These are phyloP conservation scores for Fomitopsis serialis DNA, from an alignment of 768 basidiomycete species.

Conservation along the genomic window DNA sequence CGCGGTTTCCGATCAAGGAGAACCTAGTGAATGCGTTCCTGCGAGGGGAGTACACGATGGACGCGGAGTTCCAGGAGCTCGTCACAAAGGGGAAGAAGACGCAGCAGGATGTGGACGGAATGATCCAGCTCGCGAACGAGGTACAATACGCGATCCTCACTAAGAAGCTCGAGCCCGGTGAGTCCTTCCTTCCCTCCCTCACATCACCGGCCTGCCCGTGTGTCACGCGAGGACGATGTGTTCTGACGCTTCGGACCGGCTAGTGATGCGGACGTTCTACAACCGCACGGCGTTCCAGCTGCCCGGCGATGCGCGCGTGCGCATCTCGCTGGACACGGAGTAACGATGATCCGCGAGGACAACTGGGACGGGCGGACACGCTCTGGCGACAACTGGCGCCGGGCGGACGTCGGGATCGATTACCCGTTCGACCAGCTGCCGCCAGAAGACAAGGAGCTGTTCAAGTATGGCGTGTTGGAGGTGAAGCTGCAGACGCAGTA, in stretches of 20 bases:
- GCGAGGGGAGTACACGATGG: constrained; percentile 86
- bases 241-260: background rate
- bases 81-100: constrained; percentile 90
- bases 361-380: constrained; percentile 85
- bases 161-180: constrained; percentile 78
- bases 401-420: constrained; percentile 91
- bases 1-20: constrained; percentile 93
- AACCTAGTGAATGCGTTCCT: constrained; percentile 89
- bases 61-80: constrained; percentile 84
- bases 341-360: constrained; percentile 92
- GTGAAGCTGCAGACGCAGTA: constrained; percentile 96
- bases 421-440: constrained; percentile 77
- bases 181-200: constrained; percentile 19
- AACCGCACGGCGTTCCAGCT: constrained; percentile 99
- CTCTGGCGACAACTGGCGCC: constrained; percentile 87
- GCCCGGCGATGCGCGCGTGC: constrained; percentile 96
- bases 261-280: constrained; percentile 96
- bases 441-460: constrained; percentile 81
- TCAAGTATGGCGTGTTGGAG: constrained; percentile 96
- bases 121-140: constrained; percentile 97
- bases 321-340: constrained; percentile 97
- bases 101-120: constrained; percentile 83
- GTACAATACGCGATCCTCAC: constrained; percentile 89
- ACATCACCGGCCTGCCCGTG: background rate
- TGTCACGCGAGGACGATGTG: background rate